phyloP scores from a whole-genome alignment of 1,284 basidiomycete genomes.

The Coriolopsis trogii region DNA sequence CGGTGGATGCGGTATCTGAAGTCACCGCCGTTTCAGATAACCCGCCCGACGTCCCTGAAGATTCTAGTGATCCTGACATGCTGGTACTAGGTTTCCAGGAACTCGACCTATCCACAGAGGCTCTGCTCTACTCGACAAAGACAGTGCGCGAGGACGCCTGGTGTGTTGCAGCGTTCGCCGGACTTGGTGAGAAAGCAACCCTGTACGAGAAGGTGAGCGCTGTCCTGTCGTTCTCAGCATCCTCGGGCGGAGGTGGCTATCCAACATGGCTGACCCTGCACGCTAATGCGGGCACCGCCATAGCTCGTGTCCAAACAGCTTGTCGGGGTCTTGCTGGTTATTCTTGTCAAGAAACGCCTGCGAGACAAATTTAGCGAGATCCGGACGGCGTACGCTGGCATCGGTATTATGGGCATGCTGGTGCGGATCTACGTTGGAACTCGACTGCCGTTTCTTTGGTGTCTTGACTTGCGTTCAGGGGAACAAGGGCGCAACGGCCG shows the following conservation, averaged over 20 bases:
- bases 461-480: constrained; percentile 47
- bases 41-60: constrained; percentile 16
- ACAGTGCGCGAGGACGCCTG: constrained; percentile 70
- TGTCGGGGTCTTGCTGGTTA: constrained; percentile 73
- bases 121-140: constrained; percentile 65
- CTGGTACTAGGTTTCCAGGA: constrained; percentile 77
- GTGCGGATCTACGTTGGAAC: constrained; percentile 36
- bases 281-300: constrained; percentile 7
- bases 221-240: background rate
- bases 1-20: constrained; percentile 6
- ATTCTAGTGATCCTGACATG: constrained; percentile 58
- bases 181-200: constrained; percentile 65
- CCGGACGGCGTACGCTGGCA: constrained; percentile 53
- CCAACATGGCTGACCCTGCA: background rate
- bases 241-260: constrained; percentile 4
- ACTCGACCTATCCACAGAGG: constrained; percentile 74
- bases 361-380: constrained; percentile 54
- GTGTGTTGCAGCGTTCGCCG: constrained; percentile 63
- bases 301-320: constrained; percentile 76
- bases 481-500: constrained; percentile 73
- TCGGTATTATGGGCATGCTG: constrained; percentile 77
- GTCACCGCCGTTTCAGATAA: constrained; percentile 4
- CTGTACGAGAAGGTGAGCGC: constrained; percentile 64
- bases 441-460: background rate
- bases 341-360: constrained; percentile 61